A percentile compares a stretch with the other conserved stretches of the same genome.
phyloP scores from a whole-genome alignment of 2,329 filamentous ascomycete genomes.

The Neoascochyta sp. region DNA sequence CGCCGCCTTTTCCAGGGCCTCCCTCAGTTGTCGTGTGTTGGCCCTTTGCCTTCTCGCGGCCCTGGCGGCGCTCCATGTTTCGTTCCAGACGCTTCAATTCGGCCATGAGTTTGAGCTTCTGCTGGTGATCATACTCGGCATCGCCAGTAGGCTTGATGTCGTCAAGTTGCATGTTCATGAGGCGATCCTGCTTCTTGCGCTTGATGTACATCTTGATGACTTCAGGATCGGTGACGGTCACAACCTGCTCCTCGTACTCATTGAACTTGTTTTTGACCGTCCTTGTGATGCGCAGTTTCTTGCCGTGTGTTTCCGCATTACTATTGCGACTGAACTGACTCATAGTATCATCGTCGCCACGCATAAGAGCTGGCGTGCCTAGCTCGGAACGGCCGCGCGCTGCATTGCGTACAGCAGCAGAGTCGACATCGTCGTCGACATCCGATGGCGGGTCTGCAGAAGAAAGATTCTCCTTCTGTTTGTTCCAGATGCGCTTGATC shows the following conservation, averaged over 20 bases:
- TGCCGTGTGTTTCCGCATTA: conserved; percentile 60
- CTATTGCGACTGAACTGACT: conserved; percentile 50
- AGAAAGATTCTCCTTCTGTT: conserved; percentile 74
- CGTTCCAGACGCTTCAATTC: conserved; percentile 82
- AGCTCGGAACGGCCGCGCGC: conserved; percentile 57
- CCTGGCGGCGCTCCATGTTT: conserved; percentile 85
- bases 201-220: conserved; percentile 80
- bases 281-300: conserved; percentile 70
- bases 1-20: conserved; percentile 45
- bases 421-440: conserved; percentile 61
- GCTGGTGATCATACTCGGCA: conserved; percentile 60
- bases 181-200: conserved; percentile 66
- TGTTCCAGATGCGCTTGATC: conserved; percentile 88
- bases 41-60: conserved; percentile 85
- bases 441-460: conserved; percentile 73
- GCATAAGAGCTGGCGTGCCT: conserved; percentile 54
- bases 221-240: conserved; percentile 48
- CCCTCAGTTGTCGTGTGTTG: conserved; percentile 42
- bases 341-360: conserved; percentile 66
- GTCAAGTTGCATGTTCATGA: conserved; percentile 69
- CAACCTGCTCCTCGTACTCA: conserved; percentile 57
- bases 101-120: conserved; percentile 60
- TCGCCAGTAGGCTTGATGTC: conserved; percentile 64
- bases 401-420: conserved; percentile 44
- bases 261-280: conserved; percentile 61